Evolutionary conservation across 2,329 filamentous ascomycete species (phyloP), one percentile per base, ranked within the genome.

Genomic region (Aspergillus nomiae): DNA sequence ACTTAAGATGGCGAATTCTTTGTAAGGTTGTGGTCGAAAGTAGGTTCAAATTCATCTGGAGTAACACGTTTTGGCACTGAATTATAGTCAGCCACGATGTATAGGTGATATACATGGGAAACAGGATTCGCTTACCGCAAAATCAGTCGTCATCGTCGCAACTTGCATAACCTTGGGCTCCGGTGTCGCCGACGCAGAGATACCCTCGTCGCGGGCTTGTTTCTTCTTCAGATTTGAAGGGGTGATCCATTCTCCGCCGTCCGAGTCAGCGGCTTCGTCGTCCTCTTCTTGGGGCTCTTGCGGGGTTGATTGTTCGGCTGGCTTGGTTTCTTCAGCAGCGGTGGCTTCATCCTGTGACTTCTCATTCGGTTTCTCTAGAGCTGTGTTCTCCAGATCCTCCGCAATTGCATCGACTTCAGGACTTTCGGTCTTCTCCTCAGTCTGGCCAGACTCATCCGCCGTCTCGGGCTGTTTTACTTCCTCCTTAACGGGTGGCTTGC

Each of bases 61-160:
- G 85, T 2, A 95, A 87, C 9, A 98, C 93, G 76, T 98, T 98
- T 81, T 98, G 94, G 60, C 76, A 78, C 76, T 78, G 16, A 19
- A 54, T 34, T 21, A 46, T 11, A 24, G n/a, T 58, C 56, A 58
- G 48, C 26, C 26, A 24, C 28, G 19, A 38, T 10, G 21, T 30
- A 8, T 19, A 5, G 30, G 12, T n/a, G 12, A 19, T 32, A 53
- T 41, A 24, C 24, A 28, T n/a, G 28, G 14, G 7, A 2, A 16
- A 10, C 2, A 50, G 30, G 50, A 7, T 55, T 34, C 26, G 71
- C 76, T 63, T 92, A 99, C 96, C 60, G 95, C 94, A 79, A 92
- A 98, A 82, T 99, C 95, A 61, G 91, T 93, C 1, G 95, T 98
- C 74, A 98, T 90, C 51, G 94, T 89, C n/a, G 93, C 94, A 19